Evolutionary conservation across 768 basidiomycete species (phyloP).

Genomic region (Gymnopilus dilepis): DNA sequence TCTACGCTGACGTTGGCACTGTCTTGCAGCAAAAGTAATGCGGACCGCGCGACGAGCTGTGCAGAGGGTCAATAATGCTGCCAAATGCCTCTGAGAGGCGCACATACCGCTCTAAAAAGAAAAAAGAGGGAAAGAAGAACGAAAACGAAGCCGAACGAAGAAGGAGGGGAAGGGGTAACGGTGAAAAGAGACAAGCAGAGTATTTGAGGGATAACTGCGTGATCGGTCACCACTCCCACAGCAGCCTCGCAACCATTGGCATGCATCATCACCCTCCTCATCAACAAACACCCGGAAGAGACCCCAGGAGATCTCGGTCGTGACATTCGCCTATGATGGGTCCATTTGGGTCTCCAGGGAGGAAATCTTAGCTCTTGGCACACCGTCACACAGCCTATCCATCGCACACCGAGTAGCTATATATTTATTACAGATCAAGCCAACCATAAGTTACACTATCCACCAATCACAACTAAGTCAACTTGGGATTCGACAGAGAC

Average conservation of each 20-base stretch:
- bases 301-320: constrained; percentile 30
- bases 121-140: constrained; percentile 42
- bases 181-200: constrained; percentile 22
- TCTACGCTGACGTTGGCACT: constrained; percentile 73
- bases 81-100: background rate
- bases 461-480: constrained; percentile 36
- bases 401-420: constrained; percentile 15
- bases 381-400: constrained; percentile 5
- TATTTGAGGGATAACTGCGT: constrained; percentile 41
- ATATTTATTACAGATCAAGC: constrained; percentile 16
- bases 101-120: constrained; percentile 50
- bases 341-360: constrained; percentile 25
- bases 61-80: constrained; percentile 45
- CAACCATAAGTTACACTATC: constrained; percentile 14
- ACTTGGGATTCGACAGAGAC: constrained; percentile 45
- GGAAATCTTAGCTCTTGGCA: constrained; percentile 8
- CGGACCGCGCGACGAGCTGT: constrained; percentile 43
- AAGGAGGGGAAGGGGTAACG: constrained; percentile 37
- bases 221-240: constrained; percentile 32
- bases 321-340: constrained; percentile 25
- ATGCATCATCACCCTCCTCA: constrained; percentile 37
- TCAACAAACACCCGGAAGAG: constrained; percentile 34
- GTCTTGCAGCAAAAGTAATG: constrained; percentile 65
- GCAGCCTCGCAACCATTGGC: constrained; percentile 42
- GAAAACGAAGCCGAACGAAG: constrained; percentile 47